Evolutionary conservation across 208 protist species (phyloP).

Genomic region (Trichomonas vaginalis): DNA sequence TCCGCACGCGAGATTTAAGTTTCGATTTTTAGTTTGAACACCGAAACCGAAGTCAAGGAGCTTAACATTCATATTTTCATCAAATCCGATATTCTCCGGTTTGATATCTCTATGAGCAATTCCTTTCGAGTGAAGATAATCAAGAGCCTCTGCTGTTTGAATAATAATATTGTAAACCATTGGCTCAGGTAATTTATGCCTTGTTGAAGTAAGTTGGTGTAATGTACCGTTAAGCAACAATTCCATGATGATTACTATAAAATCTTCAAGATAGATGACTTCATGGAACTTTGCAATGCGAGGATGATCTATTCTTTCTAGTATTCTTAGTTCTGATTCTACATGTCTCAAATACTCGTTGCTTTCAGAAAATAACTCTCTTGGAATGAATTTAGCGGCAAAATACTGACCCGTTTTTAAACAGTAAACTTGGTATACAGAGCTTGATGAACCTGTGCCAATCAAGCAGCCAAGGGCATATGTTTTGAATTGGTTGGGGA

Average conservation of each 20-base stretch:
- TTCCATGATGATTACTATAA: background rate
- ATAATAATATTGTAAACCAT: background rate
- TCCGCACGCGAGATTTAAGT: background rate
- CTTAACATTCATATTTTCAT: background rate
- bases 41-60: background rate
- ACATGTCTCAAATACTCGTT: background rate
- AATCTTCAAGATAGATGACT: background rate
- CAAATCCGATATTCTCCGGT: background rate
- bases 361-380: background rate
- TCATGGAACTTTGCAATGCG: background rate
- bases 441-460: background rate
- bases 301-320: background rate
- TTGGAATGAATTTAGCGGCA: background rate
- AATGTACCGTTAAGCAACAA: background rate
- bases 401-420: background rate
- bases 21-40: background rate
- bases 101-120: background rate
- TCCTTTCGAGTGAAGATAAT: conserved; percentile 13
- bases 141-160: conserved; percentile 23
- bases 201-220: background rate
- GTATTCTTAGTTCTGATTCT: background rate
- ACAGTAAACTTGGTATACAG: background rate
- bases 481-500: background rate
- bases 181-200: background rate
- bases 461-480: background rate